Percentiles rank a stretch among this genome's conserved stretches.
Conservation (phyloP, 2,329 filamentous ascomycete genomes). For the Xylariales sp. region DNA sequence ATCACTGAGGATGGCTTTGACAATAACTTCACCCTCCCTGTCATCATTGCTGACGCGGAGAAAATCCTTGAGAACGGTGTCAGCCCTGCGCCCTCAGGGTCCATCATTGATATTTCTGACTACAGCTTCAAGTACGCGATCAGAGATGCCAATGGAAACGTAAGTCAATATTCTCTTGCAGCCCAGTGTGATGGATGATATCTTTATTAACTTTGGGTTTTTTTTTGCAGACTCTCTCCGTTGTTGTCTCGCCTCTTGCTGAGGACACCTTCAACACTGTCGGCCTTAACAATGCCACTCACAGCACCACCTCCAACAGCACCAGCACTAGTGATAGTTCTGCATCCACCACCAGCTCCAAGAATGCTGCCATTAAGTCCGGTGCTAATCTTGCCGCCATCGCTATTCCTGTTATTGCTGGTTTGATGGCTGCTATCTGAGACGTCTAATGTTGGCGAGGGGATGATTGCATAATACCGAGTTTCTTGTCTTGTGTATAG, state of each 20-base stretch:
- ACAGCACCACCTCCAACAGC: conserved; percentile 1
- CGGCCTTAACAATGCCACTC: conserved; percentile 10
- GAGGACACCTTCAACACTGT: conserved; percentile 16
- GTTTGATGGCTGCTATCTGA: conserved; percentile 1
- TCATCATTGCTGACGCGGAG: conserved; percentile 61
- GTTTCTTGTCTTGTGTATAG: conserved; percentile 6
- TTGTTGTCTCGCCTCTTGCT: conserved; percentile 35
- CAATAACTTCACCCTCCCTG: conserved; percentile 74
- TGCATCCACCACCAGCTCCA: background rate
- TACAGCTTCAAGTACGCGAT: conserved; percentile 50
- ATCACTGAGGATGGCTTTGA: conserved; percentile 67
- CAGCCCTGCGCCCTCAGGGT: conserved; percentile 56
- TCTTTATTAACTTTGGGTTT: no score
- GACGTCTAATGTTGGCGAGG: no score
- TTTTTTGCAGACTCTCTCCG: background rate
- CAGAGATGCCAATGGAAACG: conserved; percentile 34
- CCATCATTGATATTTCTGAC: conserved; percentile 64
- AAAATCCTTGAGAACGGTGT: conserved; percentile 76
- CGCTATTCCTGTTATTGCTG: conserved; percentile 1
- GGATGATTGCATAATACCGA: no score
- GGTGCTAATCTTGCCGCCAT: conserved; percentile 3
- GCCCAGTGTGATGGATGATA: no score
- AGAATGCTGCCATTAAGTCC: conserved; percentile 3
- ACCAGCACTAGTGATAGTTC: background rate
- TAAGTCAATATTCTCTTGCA: no score